Conservation (phyloP, 108 stramenopile species). For the Conticribra guillardii region DNA sequence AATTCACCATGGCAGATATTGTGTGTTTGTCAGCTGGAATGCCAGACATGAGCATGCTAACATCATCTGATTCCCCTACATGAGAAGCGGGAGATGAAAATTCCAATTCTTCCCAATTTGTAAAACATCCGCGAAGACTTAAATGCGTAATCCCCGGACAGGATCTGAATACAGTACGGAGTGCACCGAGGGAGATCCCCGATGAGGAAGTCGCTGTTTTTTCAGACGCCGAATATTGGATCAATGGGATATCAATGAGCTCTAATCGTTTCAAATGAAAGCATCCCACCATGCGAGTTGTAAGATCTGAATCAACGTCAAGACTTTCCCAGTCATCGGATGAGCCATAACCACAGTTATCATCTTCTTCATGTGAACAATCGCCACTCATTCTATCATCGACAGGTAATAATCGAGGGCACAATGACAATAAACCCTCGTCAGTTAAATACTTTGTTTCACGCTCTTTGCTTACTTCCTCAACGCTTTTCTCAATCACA, state of each 20-base stretch:
- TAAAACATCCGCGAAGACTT: slow-evolving; percentile 37
- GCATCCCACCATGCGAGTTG: slow-evolving; percentile 30
- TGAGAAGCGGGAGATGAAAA: neutral
- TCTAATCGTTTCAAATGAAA: slow-evolving; percentile 40
- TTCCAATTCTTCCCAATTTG: slow-evolving; percentile 26
- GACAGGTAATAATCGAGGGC: slow-evolving; percentile 28
- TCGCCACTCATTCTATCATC: neutral
- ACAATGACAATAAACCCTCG: slow-evolving; percentile 31
- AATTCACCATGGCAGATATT: neutral
- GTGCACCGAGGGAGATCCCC: slow-evolving; percentile 33
- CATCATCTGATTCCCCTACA: slow-evolving; percentile 15
- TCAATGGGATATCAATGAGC: slow-evolving; percentile 42
- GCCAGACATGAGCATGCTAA: slow-evolving; percentile 28
- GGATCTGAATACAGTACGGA: slow-evolving; percentile 24
- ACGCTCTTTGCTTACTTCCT: neutral
- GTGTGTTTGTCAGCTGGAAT: neutral
- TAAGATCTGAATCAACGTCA: slow-evolving; percentile 27
- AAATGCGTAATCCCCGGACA: slow-evolving; percentile 46
- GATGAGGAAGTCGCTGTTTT: neutral
- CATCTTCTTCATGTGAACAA: slow-evolving; percentile 3
- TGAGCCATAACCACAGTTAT: too few species aligned
- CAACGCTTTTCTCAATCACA: neutral
- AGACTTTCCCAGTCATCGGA: slow-evolving; percentile 42
- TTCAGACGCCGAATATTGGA: too few species aligned
- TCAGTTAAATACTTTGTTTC: slow-evolving; percentile 34